Base-by-base conservation (phyloP, 352 stramenopile species). In the Globisporangium heterothallicum region DNA sequence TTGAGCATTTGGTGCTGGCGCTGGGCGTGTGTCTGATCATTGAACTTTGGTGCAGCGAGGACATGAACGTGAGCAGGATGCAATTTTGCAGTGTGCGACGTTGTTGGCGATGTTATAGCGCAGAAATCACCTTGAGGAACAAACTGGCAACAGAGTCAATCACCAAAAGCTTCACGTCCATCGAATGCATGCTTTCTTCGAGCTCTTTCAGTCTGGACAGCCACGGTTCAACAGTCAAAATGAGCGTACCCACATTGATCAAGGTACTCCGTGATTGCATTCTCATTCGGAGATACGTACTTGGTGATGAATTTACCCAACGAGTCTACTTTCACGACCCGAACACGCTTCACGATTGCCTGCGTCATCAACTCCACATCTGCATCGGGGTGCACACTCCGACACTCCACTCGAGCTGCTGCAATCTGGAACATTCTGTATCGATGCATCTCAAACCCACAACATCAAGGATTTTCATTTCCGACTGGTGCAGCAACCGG, bases 101-200 rank as follows among this genome's bases (percentile, higher is more conserved):
- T 38, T 18, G 32, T 18, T 9, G 9, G 2, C 16, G 30, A 38
- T n/a, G n/a, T n/a, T n/a, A n/a, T 38, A 16, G n/a, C 5, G 6
- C 14, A 16, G 8, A 38, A 4, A 7, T 36, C 40, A 88, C 78
- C 58, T 90, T 84, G 4, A 76, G 40, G 22, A 86, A 75, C 6
- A 88, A 53, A 24, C 76, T 68, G 8, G 78, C 68, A 1, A 88
- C 49, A n/a, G 80, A 92, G 64, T 93, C 83, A 45, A 92, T 60
- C 29, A 93, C 63, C 2, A 93, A 19, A 42, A 91, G 68, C 44
- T 88, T 85, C 13, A 77, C 63, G 21, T 71, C 59, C 26, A 75
- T 53, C 14, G 53, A 54, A n/a, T 66, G 42, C 52, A 90, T 72
- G 18, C 47, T 62, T 16, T 61, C 52, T 47, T 87, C 63, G n/a